phyloP scores from a whole-genome alignment of 2,329 filamentous ascomycete genomes.

The Fusarium domesticum region DNA sequence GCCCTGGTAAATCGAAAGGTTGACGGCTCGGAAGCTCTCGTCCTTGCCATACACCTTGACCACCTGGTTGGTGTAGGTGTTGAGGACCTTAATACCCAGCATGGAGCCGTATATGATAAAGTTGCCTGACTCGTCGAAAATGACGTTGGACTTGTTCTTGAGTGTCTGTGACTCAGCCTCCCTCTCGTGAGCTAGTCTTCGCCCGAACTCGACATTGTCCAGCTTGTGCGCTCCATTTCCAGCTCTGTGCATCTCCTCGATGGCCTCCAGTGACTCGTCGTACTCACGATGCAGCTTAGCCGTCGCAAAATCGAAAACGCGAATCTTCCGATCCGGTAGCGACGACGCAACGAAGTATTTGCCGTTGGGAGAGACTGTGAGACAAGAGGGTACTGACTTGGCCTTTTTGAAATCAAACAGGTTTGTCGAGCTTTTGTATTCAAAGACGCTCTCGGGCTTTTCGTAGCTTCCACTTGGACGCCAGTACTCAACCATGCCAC shows the following conservation, averaged over 20 bases:
- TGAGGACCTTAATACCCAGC: constrained; percentile 89
- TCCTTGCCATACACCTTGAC: constrained; percentile 89
- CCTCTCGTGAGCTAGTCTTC: constrained; percentile 79
- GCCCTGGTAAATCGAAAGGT: constrained; percentile 87
- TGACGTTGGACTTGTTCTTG: constrained; percentile 73
- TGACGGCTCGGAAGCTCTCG: constrained; percentile 79
- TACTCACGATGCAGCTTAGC: constrained; percentile 90
- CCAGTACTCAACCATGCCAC: constrained; percentile 98
- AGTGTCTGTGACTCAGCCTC: constrained; percentile 73
- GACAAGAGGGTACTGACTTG: constrained; percentile 76
- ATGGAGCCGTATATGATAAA: constrained; percentile 95
- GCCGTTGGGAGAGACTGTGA: constrained; percentile 83
- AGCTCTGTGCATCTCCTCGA: constrained; percentile 95
- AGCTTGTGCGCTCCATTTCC: constrained; percentile 77
- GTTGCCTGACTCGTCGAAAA: constrained; percentile 94
- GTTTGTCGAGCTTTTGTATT: constrained; percentile 89
- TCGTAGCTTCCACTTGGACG: constrained; percentile 75
- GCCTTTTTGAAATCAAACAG: constrained; percentile 97
- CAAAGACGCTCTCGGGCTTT: constrained; percentile 88
- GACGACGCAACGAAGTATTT: constrained; percentile 86
- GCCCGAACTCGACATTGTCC: constrained; percentile 88
- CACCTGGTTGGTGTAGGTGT: constrained; percentile 89
- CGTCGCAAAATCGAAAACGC: constrained; percentile 87
- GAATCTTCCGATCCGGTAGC: constrained; percentile 87
- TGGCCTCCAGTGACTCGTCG: constrained; percentile 85